Conservation (phyloP, 768 basidiomycete genomes). For the Termitomyces sp. region DNA sequence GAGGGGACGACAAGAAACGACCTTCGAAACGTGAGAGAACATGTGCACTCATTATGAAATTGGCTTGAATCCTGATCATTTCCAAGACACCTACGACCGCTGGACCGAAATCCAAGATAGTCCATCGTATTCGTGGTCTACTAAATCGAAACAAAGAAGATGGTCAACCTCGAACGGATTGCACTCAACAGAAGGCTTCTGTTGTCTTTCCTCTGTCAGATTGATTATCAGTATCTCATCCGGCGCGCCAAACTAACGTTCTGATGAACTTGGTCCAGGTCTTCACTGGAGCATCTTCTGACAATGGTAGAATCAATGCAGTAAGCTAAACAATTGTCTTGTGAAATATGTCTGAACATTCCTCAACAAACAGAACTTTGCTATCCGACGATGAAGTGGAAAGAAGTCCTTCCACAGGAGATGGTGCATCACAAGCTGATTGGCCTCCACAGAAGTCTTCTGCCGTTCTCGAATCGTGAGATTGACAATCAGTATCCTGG, state of each 20-base stretch:
- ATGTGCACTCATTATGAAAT: no score
- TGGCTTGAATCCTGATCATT: no score
- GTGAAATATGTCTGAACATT: background rate
- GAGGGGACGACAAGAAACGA: background rate
- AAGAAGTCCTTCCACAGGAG: background rate
- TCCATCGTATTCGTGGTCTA: background rate
- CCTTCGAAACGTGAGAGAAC: background rate
- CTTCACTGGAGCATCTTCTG: background rate
- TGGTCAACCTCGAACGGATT: background rate
- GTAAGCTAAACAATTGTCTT: background rate
- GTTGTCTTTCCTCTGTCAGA: background rate
- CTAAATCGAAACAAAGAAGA: background rate
- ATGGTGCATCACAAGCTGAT: background rate
- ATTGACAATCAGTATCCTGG: background rate
- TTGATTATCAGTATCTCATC: background rate
- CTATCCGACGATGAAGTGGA: background rate
- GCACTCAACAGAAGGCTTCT: no score
- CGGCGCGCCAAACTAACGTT: background rate
- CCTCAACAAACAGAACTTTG: background rate
- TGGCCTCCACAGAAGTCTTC: no score
- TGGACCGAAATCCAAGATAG: background rate
- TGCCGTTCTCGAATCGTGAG: background rate
- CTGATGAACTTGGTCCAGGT: background rate
- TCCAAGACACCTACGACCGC: background rate
- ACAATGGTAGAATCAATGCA: background rate